A percentile compares a stretch with the other conserved stretches of the same genome.
These are phyloP conservation scores for Cymbopogon citratus DNA, from an alignment of 176 grass and related monocot genomes.

Conservation along the genomic window DNA sequence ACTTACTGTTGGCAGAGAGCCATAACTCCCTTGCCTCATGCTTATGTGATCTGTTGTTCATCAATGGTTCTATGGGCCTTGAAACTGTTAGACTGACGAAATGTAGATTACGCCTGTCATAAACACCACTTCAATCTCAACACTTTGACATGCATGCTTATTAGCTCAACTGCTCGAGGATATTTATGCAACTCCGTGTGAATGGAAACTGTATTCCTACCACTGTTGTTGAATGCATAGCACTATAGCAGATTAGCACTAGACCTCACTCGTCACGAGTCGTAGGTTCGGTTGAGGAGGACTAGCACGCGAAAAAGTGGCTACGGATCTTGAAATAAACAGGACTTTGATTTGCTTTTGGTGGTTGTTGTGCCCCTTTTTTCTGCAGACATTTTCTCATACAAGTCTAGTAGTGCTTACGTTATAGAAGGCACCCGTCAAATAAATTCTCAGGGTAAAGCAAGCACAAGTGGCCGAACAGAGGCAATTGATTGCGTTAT, in stretches of 20 bases:
- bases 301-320: not conserved
- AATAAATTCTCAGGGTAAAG: too few species aligned
- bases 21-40: too few species aligned
- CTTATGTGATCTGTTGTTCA: too few species aligned
- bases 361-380: not conserved
- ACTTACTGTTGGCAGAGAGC: too few species aligned
- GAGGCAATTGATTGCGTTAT: slow-evolving; percentile 13
- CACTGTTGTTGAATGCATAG: not conserved
- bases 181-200: not conserved
- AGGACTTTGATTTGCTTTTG: not conserved
- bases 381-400: not conserved
- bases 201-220: not conserved
- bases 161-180: not conserved
- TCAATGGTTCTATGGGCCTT: not conserved
- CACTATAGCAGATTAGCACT: not conserved
- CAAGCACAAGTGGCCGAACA: not conserved
- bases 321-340: not conserved
- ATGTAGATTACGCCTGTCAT: not conserved
- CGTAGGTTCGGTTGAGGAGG: not conserved
- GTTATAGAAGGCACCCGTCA: too few species aligned
- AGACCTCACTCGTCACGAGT: not conserved
- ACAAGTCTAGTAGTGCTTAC: too few species aligned
- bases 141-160: not conserved
- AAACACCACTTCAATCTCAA: not conserved
- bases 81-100: not conserved